These are phyloP conservation scores for Elongisporangium undulatum DNA, from an alignment of 352 stramenopile species.

Conservation along the genomic window DNA sequence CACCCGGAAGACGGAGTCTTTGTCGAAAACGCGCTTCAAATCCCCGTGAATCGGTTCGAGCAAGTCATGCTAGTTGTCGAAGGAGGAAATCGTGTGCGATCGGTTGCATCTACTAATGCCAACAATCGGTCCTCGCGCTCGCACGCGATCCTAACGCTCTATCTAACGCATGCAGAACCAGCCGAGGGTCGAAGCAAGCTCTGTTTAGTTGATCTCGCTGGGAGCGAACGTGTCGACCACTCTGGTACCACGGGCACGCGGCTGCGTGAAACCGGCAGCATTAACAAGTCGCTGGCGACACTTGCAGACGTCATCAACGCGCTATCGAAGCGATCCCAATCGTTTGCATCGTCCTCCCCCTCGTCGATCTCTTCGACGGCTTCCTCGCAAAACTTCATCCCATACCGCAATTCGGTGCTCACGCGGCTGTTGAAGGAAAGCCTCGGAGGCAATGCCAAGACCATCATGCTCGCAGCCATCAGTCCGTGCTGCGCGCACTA, in stretches of 20 bases:
- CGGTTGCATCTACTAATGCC: conserved; percentile 37
- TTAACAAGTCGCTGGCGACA: conserved; percentile 83
- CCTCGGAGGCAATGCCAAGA: conserved; percentile 77
- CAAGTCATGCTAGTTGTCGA: conserved; percentile 53
- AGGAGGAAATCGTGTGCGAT: conserved; percentile 58
- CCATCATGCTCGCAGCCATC: conserved; percentile 85
- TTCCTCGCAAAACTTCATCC: conserved; percentile 40
- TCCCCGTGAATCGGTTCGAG: conserved; percentile 39
- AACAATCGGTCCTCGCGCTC: conserved; percentile 52
- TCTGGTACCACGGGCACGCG: conserved; percentile 35
- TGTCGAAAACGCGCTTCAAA: conserved; percentile 50
- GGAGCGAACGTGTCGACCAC: conserved; percentile 57
- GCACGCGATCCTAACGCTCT: conserved; percentile 62
- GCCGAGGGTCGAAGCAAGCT: conserved; percentile 43
- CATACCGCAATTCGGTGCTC: conserved; percentile 88
- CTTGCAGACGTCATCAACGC: conserved; percentile 83
- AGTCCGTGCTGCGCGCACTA: conserved; percentile 83
- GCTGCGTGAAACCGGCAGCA: conserved; percentile 67
- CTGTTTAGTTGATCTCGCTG: conserved; percentile 68
- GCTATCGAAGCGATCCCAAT: conserved; percentile 30
- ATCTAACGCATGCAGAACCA: conserved; percentile 31
- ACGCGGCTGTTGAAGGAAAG: conserved; percentile 79
- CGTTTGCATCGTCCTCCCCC: background rate
- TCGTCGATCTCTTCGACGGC: background rate
- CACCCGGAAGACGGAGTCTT: conserved; percentile 64